Conservation (phyloP, 1,284 basidiomycete genomes). For the Ganoderma meredithae region DNA sequence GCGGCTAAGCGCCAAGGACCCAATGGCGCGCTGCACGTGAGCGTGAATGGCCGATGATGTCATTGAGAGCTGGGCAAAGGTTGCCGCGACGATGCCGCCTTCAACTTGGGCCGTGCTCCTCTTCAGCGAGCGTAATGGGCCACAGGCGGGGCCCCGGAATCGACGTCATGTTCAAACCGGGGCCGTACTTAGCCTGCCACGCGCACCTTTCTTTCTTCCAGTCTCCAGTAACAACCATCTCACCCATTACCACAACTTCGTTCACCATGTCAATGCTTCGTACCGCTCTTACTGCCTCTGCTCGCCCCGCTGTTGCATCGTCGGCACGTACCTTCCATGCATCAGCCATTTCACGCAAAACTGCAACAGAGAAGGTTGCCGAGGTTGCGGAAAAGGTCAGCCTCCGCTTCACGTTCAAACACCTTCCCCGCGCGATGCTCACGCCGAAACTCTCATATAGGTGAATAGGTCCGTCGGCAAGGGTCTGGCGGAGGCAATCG, state of each 20-base stretch:
- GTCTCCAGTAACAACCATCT: not conserved
- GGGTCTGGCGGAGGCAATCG: slow-evolving; percentile 68
- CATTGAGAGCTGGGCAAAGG: not conserved
- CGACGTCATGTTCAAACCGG: not conserved
- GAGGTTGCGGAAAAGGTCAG: slow-evolving; percentile 66
- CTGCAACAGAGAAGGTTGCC: slow-evolving; percentile 67
- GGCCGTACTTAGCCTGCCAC: slow-evolving; percentile 7
- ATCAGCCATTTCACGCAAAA: slow-evolving; percentile 55
- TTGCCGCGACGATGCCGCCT: slow-evolving; percentile 7
- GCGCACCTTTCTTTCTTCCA: not conserved
- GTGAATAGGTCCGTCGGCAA: slow-evolving; percentile 68
- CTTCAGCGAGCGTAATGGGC: not conserved
- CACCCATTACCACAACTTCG: slow-evolving; percentile 5
- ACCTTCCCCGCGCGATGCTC: not conserved
- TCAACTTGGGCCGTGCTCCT: slow-evolving; percentile 11
- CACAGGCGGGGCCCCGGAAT: not conserved
- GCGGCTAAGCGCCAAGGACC: not conserved
- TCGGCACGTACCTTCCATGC: slow-evolving; percentile 52
- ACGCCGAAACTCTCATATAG: slow-evolving; percentile 41
- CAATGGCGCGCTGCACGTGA: not conserved
- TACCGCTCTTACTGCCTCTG: slow-evolving; percentile 31
- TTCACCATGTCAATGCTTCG: slow-evolving; percentile 38
- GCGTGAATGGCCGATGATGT: not conserved
- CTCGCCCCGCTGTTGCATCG: slow-evolving; percentile 29
- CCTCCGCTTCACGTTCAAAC: not conserved